Percentiles rank a stretch among this genome's conserved stretches.
phyloP scores from a whole-genome alignment of 2,329 filamentous ascomycete species.

The Rhinocladiella mackenziei region DNA sequence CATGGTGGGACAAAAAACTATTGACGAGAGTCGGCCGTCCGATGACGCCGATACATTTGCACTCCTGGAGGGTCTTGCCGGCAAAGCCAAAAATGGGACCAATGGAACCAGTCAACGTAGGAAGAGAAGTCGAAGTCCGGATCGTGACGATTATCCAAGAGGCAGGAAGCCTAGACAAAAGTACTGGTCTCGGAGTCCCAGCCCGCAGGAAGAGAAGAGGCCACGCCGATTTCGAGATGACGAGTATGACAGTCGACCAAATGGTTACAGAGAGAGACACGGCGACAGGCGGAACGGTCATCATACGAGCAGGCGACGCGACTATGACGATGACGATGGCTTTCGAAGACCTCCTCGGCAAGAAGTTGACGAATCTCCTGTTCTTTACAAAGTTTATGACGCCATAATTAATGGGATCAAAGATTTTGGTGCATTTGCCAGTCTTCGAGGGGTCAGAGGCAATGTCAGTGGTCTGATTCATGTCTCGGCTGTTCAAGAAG shows the following conservation, averaged over 20 bases:
- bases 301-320: constrained; percentile 40
- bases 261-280: constrained; percentile 16
- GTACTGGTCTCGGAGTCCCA: constrained; percentile 52
- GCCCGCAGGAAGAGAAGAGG: constrained; percentile 41
- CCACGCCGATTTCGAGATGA: constrained; percentile 41
- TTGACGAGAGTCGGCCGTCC: constrained; percentile 31
- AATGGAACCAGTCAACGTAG: constrained; percentile 40
- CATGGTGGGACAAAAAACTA: constrained; percentile 29
- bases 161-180: constrained; percentile 44
- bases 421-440: constrained; percentile 94
- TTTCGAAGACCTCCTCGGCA: constrained; percentile 63
- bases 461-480: constrained; percentile 93
- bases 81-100: constrained; percentile 51
- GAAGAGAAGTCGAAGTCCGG: constrained; percentile 54
- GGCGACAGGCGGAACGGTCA: constrained; percentile 33
- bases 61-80: constrained; percentile 78
- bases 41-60: constrained; percentile 86
- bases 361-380: constrained; percentile 76
- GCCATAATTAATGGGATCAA: constrained; percentile 89
- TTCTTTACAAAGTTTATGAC: constrained; percentile 82
- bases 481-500: constrained; percentile 80
- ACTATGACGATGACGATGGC: constrained; percentile 51
- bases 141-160: constrained; percentile 48
- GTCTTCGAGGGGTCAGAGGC: constrained; percentile 77
- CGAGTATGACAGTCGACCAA: constrained; percentile 42